phyloP scores from a whole-genome alignment of 2,329 filamentous ascomycete species.

The Mycocentrospora acerina region DNA sequence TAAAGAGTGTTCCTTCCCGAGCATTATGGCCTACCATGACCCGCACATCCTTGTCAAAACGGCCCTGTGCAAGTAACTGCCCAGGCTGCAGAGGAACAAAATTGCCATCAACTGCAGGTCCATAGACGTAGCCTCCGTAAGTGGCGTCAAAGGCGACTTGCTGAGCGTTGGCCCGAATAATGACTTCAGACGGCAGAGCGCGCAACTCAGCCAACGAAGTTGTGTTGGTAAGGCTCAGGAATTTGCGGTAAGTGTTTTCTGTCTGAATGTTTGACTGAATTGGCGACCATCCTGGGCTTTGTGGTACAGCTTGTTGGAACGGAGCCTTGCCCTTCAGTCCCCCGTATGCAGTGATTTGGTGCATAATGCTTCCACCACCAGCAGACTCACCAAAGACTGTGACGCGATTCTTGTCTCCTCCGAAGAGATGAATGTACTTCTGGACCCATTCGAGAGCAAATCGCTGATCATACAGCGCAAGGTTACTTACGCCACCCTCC shows the following conservation, averaged over 20 bases:
- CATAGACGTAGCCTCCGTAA: slow-evolving; percentile 39
- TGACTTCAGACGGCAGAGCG: slow-evolving; percentile 26
- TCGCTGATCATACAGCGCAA: slow-evolving; percentile 42
- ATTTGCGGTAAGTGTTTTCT: slow-evolving; percentile 32
- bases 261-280: slow-evolving; percentile 25
- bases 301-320: slow-evolving; percentile 42
- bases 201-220: slow-evolving; percentile 38
- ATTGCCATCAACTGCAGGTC: slow-evolving; percentile 37
- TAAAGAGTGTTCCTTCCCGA: slow-evolving; percentile 50
- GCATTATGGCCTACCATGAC: slow-evolving; percentile 47
- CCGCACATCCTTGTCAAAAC: slow-evolving; percentile 38
- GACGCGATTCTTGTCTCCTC: slow-evolving; percentile 41
- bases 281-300: slow-evolving; percentile 45
- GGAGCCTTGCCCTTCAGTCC: slow-evolving; percentile 41
- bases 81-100: slow-evolving; percentile 36
- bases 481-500: slow-evolving; percentile 38
- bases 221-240: slow-evolving; percentile 36
- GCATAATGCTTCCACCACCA: slow-evolving; percentile 43
- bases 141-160: slow-evolving; percentile 31
- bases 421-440: slow-evolving; percentile 42
- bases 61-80: slow-evolving; percentile 39
- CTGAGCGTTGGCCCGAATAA: slow-evolving; percentile 39
- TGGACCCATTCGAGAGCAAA: slow-evolving; percentile 45
- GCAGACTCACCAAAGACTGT: slow-evolving; percentile 44
- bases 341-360: slow-evolving; percentile 45